Evolutionary conservation across 2,329 filamentous ascomycete genomes (phyloP).

Genomic region (Ascochyta koolunga): DNA sequence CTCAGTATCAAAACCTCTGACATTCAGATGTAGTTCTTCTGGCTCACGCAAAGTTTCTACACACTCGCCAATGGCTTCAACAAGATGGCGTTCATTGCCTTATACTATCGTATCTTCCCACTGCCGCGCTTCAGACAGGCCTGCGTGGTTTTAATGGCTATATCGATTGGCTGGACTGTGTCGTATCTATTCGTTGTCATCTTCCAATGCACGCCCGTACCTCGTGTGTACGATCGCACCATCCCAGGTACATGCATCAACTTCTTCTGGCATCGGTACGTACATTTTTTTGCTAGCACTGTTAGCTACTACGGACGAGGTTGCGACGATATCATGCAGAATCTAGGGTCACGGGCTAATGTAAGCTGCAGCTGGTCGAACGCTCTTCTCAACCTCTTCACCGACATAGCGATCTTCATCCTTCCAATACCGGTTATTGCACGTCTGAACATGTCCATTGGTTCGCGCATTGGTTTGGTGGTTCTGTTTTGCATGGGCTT

Average conservation of each 20-base stretch:
- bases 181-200: conserved; percentile 26
- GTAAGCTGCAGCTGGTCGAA: conserved; percentile 24
- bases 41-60: conserved; percentile 32
- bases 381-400: conserved; percentile 26
- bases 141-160: conserved; percentile 21
- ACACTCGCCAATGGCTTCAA: conserved; percentile 32
- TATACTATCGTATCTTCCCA: conserved; percentile 35
- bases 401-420: conserved; percentile 29
- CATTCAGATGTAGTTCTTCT: conserved; percentile 26
- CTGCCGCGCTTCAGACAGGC: conserved; percentile 22
- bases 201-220: conserved; percentile 31
- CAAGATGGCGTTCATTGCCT: conserved; percentile 33
- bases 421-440: conserved; percentile 31
- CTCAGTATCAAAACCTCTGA: not conserved
- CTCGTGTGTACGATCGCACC: conserved; percentile 19
- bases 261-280: conserved; percentile 31
- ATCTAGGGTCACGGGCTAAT: not conserved
- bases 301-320: too few relatives aligned
- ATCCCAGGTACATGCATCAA: conserved; percentile 29
- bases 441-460: conserved; percentile 28
- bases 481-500: conserved; percentile 36
- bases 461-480: conserved; percentile 24
- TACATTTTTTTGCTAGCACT: not conserved
- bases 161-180: conserved; percentile 25
- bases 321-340: too few relatives aligned